These are phyloP conservation scores for Jacaranda copaia DNA, from an alignment of 257 asterid species.

Conservation along the genomic window DNA sequence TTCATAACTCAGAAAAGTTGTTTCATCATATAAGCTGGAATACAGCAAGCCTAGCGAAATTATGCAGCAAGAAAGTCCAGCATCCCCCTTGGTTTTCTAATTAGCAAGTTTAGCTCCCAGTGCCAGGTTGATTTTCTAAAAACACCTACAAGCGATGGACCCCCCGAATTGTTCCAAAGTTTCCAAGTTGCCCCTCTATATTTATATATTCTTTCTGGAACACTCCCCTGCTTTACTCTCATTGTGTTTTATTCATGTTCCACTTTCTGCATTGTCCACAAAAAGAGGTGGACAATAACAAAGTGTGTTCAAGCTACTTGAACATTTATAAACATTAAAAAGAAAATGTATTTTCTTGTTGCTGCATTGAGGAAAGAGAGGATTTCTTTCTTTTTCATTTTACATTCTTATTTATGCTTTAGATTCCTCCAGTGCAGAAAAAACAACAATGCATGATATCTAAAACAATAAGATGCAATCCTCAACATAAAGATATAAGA, in stretches of 20 bases:
- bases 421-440: constrained; percentile 18
- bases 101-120: not conserved
- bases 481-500: constrained; percentile 12
- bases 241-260: constrained; percentile 17
- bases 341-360: not conserved
- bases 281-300: not conserved
- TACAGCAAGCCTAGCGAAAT: not conserved
- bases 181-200: not conserved
- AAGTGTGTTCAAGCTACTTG: not conserved
- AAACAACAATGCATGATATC: not conserved
- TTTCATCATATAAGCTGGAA: not conserved
- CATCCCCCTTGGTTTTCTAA: not conserved
- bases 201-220: not conserved
- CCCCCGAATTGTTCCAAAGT: not conserved
- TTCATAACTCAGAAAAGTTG: not conserved
- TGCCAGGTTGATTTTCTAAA: not conserved
- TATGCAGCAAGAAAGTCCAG: not conserved
- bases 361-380: constrained; percentile 15
- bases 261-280: constrained; percentile 4
- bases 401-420: not conserved
- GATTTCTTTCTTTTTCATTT: not conserved
- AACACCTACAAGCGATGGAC: not conserved
- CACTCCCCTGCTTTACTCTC: not conserved
- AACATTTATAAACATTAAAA: not conserved
- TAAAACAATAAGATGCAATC: constrained; percentile 14